Conservation (phyloP, 2,329 filamentous ascomycete genomes). For the Aspergillus fumigatus region DNA sequence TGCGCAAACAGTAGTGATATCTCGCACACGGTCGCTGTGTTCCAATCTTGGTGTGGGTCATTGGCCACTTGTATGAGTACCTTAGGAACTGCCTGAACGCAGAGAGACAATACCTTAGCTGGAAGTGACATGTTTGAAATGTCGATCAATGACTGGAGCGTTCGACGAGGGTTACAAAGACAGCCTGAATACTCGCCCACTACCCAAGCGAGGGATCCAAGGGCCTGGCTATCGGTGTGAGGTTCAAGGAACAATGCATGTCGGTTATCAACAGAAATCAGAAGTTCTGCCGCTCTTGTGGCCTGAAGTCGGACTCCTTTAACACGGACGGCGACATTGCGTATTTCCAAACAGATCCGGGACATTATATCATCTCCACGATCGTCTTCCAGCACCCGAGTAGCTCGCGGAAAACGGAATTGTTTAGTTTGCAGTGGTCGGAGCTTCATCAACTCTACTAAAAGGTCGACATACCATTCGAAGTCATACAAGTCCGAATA, state of each 20-base stretch:
- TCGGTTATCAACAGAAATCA: constrained; percentile 59
- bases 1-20: constrained; percentile 74
- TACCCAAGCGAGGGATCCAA: constrained; percentile 77
- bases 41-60: constrained; percentile 61
- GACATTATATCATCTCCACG: constrained; percentile 23
- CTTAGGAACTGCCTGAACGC: constrained; percentile 81
- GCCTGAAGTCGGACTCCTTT: constrained; percentile 74
- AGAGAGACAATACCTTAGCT: constrained; percentile 68
- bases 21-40: constrained; percentile 65
- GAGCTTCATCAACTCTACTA: constrained; percentile 77
- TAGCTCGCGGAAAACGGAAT: constrained; percentile 14
- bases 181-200: constrained; percentile 81
- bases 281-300: constrained; percentile 73
- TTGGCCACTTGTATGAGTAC: constrained; percentile 70
- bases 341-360: constrained; percentile 74
- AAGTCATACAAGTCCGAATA: constrained; percentile 86
- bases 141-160: constrained; percentile 71
- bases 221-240: constrained; percentile 55
- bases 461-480: constrained; percentile 92
- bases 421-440: constrained; percentile 30
- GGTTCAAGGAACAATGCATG: constrained; percentile 54
- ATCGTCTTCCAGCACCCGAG: constrained; percentile 10
- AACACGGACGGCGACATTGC: constrained; percentile 89
- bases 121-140: constrained; percentile 54
- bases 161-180: constrained; percentile 64